phyloP scores from a whole-genome alignment of 306 rosid genomes.

The Casuarina glauca region DNA sequence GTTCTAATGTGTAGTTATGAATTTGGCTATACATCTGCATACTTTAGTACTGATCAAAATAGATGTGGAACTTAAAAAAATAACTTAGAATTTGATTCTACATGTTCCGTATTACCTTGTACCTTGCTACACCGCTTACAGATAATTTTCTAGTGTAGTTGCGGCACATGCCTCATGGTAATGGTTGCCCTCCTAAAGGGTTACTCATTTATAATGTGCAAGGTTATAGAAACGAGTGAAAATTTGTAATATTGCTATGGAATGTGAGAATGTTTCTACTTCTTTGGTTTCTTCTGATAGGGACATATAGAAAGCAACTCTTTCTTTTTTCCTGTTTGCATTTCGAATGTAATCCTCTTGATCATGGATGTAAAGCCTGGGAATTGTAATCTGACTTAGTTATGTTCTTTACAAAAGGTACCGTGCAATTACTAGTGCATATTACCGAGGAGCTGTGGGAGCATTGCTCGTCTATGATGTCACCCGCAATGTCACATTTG shows the following conservation, averaged over 20 bases:
- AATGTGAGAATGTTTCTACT: background rate
- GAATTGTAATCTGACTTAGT: slow-evolving; percentile 4
- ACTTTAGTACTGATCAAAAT: background rate
- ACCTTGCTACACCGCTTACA: background rate
- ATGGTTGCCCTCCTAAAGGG: background rate
- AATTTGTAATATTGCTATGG: background rate
- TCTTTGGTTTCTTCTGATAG: background rate
- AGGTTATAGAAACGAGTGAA: background rate
- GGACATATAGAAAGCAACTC: background rate
- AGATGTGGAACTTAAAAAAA: background rate
- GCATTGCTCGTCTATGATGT: slow-evolving; percentile 61
- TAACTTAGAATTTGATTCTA: background rate
- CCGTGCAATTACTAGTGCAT: slow-evolving; percentile 64
- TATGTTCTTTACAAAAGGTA: slow-evolving; percentile 34
- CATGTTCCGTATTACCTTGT: background rate
- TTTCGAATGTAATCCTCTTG: background rate
- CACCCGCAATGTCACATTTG: slow-evolving; percentile 54
- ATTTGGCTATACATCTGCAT: background rate
- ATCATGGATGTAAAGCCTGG: background rate
- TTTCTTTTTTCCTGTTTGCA: background rate
- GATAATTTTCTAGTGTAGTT: background rate
- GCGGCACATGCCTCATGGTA: background rate
- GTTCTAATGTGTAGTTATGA: background rate
- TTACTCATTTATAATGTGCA: background rate
- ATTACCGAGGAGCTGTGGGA: slow-evolving; percentile 60